Evolutionary conservation across 139 green algal genomes (phyloP).

Genomic region (Chlorella sorokiniana): DNA sequence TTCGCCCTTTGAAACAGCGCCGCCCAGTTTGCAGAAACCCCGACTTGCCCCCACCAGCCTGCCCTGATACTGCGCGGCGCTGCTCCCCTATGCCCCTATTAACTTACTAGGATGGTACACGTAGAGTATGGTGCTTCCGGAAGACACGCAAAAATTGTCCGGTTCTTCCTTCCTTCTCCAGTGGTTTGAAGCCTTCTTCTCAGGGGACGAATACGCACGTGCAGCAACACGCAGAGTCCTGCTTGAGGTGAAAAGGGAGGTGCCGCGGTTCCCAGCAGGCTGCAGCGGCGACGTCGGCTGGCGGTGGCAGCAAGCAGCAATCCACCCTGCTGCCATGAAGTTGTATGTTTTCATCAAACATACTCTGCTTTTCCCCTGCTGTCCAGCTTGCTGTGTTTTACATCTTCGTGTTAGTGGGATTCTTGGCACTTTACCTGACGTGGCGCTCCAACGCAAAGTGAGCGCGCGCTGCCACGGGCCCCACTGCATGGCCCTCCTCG

Average conservation of each 20-base stretch:
- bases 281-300: neutral
- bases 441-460: constrained; percentile 24
- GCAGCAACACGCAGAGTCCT: constrained; percentile 1
- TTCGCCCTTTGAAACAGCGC: no score
- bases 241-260: neutral
- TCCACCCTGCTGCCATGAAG: no score
- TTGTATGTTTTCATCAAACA: no score
- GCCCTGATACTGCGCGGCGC: no score
- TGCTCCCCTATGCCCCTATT: no score
- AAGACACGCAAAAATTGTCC: neutral
- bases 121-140: constrained; percentile 9
- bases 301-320: neutral
- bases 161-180: constrained; percentile 5
- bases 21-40: no score
- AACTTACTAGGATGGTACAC: no score
- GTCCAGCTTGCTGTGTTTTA: constrained; percentile 24
- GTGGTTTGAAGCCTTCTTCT: constrained; percentile 9
- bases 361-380: neutral
- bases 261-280: neutral
- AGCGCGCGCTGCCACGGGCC: neutral
- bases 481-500: neutral
- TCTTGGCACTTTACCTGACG: constrained; percentile 15
- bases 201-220: neutral
- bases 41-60: no score
- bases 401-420: constrained; percentile 8